Conservation (phyloP, 139 green algal genomes). For the Chlorella sp. region DNA sequence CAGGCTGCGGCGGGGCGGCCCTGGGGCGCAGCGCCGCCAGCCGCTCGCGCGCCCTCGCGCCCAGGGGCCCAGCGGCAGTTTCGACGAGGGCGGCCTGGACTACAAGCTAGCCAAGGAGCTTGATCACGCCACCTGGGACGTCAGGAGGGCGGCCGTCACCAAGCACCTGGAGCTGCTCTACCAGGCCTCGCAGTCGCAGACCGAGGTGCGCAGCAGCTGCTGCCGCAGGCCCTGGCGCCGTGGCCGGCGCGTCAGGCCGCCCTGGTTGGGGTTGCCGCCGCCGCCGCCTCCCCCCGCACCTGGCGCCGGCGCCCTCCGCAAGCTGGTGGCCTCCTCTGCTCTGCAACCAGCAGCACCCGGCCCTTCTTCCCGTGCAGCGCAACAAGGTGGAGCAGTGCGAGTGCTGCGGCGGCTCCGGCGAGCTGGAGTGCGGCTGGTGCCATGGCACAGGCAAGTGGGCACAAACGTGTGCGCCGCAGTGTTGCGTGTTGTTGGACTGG, state of each 20-base stretch:
- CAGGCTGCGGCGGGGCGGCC: neutral
- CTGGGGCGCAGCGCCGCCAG: too few relatives aligned
- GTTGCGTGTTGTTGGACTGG: too few relatives aligned
- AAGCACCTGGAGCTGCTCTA: slow-evolving; percentile 19
- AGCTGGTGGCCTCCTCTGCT: neutral
- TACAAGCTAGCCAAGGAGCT: slow-evolving; percentile 4
- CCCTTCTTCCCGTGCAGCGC: neutral
- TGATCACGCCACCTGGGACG: neutral
- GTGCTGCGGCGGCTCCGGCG: slow-evolving; percentile 33
- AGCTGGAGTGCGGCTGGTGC: slow-evolving; percentile 47
- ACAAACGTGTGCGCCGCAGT: too few relatives aligned
- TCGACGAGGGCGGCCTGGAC: neutral
- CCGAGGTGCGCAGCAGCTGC: neutral
- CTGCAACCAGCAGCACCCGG: neutral
- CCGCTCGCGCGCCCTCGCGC: too few relatives aligned
- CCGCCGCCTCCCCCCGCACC: neutral
- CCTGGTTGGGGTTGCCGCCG: neutral
- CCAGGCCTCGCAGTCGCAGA: neutral
- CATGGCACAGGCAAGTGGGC: slow-evolving; percentile 37
- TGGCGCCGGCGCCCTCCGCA: neutral
- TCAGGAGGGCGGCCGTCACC: neutral
- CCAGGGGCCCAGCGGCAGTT: neutral
- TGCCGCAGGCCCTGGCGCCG: neutral
- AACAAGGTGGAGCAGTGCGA: slow-evolving; percentile 1
- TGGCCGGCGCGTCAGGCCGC: neutral